Conservation (phyloP, 2,329 filamentous ascomycete genomes). For the Hymenoscyphus repandus region DNA sequence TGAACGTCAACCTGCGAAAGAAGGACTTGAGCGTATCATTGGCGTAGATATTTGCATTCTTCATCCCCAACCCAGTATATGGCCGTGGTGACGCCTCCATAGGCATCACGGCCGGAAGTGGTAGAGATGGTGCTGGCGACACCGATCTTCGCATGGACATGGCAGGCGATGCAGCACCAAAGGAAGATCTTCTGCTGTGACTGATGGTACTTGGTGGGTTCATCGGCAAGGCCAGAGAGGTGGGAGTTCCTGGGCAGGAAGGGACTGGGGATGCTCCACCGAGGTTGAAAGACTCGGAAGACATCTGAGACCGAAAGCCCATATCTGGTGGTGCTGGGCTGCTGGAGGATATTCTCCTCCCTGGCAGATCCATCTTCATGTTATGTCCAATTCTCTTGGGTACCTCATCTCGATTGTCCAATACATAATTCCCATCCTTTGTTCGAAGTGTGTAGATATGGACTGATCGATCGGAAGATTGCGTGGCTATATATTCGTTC, state of each 20-base stretch:
- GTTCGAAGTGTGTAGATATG: conserved; percentile 96
- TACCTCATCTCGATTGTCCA: conserved; percentile 55
- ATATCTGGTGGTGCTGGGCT: conserved; percentile 89
- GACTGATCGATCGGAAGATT: conserved; percentile 95
- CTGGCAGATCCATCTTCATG: conserved; percentile 81
- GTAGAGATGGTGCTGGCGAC: conserved; percentile 89
- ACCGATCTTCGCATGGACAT: conserved; percentile 75
- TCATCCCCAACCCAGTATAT: conserved; percentile 57
- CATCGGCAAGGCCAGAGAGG: conserved; percentile 86
- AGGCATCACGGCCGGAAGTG: conserved; percentile 90
- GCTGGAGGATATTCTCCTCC: conserved; percentile 80
- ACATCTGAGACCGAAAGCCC: conserved; percentile 54
- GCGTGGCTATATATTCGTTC: conserved; percentile 96
- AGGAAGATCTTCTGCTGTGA: conserved; percentile 91
- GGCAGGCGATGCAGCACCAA: conserved; percentile 60
- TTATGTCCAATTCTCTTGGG: conserved; percentile 76
- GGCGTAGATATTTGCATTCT: conserved; percentile 86
- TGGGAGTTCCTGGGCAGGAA: conserved; percentile 90
- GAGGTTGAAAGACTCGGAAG: conserved; percentile 39
- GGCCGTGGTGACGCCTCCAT: conserved; percentile 82
- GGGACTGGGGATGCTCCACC: conserved; percentile 75
- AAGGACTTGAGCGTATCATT: conserved; percentile 97
- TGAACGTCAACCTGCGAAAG: conserved; percentile 88
- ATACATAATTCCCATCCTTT: conserved; percentile 90
- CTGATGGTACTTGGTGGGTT: conserved; percentile 86